phyloP scores from a whole-genome alignment of 768 basidiomycete genomes.

The Cystobasidium ongulense region DNA sequence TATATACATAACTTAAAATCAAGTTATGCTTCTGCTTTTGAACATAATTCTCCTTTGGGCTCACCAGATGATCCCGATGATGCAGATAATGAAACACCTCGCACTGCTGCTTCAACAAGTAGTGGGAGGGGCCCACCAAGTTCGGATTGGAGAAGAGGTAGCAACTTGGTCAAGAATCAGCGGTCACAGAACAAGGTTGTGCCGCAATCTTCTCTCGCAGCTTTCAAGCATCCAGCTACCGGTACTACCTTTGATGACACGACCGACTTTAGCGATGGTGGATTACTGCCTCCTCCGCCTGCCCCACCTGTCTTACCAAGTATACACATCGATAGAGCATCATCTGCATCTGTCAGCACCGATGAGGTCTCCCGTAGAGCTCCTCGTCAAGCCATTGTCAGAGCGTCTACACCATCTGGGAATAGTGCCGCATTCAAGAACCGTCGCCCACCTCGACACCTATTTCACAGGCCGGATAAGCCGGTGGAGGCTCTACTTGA shows the following conservation, averaged over 20 bases:
- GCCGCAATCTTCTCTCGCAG: background rate
- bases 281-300: background rate
- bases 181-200: background rate
- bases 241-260: background rate
- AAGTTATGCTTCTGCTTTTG: background rate
- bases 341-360: background rate
- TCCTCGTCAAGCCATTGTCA: background rate
- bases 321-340: background rate
- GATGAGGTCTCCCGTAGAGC: background rate
- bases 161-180: background rate
- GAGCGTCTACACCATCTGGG: background rate
- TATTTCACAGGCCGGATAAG: background rate
- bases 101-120: background rate
- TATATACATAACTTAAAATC: background rate
- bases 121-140: background rate
- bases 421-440: background rate
- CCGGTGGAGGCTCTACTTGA: background rate
- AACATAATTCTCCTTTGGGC: background rate
- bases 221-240: background rate
- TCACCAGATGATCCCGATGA: constrained; percentile 8
- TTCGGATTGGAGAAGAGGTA: background rate
- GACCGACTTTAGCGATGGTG: background rate
- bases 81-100: background rate
- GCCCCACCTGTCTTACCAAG: background rate
- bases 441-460: background rate